Evolutionary conservation across 345 rosid genomes (phyloP).

Genomic region (Camelina neglecta): DNA sequence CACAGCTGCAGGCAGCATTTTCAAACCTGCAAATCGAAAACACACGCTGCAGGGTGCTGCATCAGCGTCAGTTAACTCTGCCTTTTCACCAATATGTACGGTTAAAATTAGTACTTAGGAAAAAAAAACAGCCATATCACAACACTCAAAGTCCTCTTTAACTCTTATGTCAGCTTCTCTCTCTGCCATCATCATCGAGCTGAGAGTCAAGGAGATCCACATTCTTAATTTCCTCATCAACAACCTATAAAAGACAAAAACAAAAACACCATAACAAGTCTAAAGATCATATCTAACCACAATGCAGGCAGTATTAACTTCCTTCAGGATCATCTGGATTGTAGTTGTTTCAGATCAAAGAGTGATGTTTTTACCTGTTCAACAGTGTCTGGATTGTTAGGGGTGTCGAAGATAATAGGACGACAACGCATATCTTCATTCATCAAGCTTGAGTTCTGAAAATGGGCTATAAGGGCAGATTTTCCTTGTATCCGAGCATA

Average conservation of each 20-base stretch:
- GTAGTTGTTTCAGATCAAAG: slow-evolving; percentile 11
- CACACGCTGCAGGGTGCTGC: slow-evolving; percentile 43
- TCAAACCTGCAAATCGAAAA: slow-evolving; percentile 44
- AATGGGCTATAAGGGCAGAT: slow-evolving; percentile 76
- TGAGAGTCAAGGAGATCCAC: slow-evolving; percentile 30
- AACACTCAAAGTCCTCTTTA: slow-evolving; percentile 18
- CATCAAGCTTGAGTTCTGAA: slow-evolving; percentile 91
- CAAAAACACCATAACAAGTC: slow-evolving; percentile 2
- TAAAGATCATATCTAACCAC: background rate
- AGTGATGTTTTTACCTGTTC: slow-evolving; percentile 48
- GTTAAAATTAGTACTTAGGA: slow-evolving; percentile 38
- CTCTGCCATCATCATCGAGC: slow-evolving; percentile 38
- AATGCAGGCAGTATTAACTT: background rate
- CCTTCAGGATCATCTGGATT: background rate
- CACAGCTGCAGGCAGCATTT: slow-evolving; percentile 39
- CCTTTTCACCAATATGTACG: slow-evolving; percentile 36
- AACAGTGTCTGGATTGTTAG: slow-evolving; percentile 49
- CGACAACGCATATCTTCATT: slow-evolving; percentile 92
- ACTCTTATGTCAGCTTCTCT: slow-evolving; percentile 37
- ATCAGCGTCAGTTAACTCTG: slow-evolving; percentile 37
- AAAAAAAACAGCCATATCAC: slow-evolving; percentile 11
- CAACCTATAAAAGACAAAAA: slow-evolving; percentile 18
- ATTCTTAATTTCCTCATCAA: slow-evolving; percentile 38
- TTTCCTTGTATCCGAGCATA: slow-evolving; percentile 88
- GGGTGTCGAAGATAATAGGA: slow-evolving; percentile 78